Conservation (phyloP, 1,284 basidiomycete species). For the Ustilago curta region DNA sequence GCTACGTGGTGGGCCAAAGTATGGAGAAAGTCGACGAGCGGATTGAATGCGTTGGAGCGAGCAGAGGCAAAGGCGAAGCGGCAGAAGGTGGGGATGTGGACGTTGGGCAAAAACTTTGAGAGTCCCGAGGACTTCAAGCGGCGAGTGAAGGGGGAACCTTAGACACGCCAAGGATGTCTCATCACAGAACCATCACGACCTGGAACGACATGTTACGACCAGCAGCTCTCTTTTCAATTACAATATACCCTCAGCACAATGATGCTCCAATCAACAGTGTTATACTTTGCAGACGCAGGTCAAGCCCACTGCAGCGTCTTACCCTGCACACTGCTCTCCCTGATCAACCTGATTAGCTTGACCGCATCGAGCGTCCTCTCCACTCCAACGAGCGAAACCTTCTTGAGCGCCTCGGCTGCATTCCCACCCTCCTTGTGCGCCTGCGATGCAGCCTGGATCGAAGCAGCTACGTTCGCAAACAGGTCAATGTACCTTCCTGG, state of each 20-base stretch:
- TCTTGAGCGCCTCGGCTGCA: slow-evolving; percentile 28
- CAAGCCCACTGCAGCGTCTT: slow-evolving; percentile 49
- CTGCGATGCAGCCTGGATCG: slow-evolving; percentile 50
- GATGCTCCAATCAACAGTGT: not conserved
- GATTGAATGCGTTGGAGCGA: slow-evolving; percentile 50
- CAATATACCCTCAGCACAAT: not conserved
- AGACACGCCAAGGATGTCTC: not conserved
- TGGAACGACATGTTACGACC: not conserved
- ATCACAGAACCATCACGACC: not conserved
- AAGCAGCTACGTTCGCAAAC: slow-evolving; percentile 60
- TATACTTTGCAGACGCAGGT: not conserved
- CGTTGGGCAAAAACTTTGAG: slow-evolving; percentile 57
- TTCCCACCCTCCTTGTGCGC: slow-evolving; percentile 32
- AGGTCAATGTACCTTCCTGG: slow-evolving; percentile 64
- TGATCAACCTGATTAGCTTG: slow-evolving; percentile 57
- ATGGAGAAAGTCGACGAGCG: slow-evolving; percentile 50
- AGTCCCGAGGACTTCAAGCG: slow-evolving; percentile 62
- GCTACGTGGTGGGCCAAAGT: slow-evolving; percentile 55
- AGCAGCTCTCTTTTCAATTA: not conserved
- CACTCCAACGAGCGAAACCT: slow-evolving; percentile 43
- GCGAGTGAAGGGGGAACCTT: slow-evolving; percentile 30
- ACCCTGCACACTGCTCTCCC: slow-evolving; percentile 54
- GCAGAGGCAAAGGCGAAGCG: slow-evolving; percentile 53
- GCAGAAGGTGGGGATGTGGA: slow-evolving; percentile 58
- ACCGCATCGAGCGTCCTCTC: slow-evolving; percentile 53